Evolutionary conservation across 768 basidiomycete species (phyloP), one percentile per base, ranked within the genome.

Genomic region (Candolleomyces aberdarensis): DNA sequence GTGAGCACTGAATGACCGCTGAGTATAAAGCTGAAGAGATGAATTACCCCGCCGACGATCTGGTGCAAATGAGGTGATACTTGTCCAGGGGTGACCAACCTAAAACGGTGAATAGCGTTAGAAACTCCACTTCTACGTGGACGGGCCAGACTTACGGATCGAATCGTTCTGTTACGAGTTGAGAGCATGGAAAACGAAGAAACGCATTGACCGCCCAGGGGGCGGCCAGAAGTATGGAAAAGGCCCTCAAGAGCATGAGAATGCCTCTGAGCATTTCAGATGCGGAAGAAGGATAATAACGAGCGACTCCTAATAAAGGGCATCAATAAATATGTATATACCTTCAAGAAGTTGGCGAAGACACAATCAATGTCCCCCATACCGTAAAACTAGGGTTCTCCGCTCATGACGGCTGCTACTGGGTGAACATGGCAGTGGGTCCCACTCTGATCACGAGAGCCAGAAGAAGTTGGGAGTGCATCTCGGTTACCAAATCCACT

Each of bases 21-120:
- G 11, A 13, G 6, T 8, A 15, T 11, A 29, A 26, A 32, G 14
- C 1, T 52, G 50, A 22, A 26, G 31, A 32, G 29, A 49, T 6
- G 19, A 15, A 50, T 5, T 59, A 59, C 58, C 39, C 58, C 58
- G n/a, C 58, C 58, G 32, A 59, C 41, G 15, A 59, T 52, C 49
- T 59, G 58, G 39, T 59, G 58, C 17, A 59, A 50, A 36, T 59
- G 58, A 20, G 58, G 58, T 26, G 58, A 59, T 8, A 59, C 58
- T 52, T 59, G 48, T 17, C 58, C 58, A 19, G 58, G 58, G 10
- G 46, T 59, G n/a, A 59, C 58, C 22, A 59, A 26, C 8, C 58
- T 59, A 39, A 5, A 15, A 52, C 7, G 6, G 15, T 17, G 11
- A 44, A 26, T 15, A 32, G 9, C 22, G 2, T 15, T 52, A 46